phyloP scores from a whole-genome alignment of 164 flowering plant genomes.

The Magnolia sinica region DNA sequence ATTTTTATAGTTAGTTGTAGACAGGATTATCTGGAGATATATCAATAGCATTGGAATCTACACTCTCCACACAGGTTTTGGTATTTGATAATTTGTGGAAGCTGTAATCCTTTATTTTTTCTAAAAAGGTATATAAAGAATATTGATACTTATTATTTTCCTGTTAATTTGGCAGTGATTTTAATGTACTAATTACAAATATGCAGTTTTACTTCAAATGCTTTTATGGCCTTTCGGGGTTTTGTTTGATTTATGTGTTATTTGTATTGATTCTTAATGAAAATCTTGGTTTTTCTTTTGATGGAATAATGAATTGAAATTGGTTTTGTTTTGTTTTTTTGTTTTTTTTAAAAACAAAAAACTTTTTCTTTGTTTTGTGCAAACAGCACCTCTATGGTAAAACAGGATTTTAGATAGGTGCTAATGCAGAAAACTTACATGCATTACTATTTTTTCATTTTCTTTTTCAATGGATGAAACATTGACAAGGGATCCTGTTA shows the following conservation, averaged over 20 bases:
- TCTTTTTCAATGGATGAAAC: neutral
- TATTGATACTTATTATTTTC: too few species aligned
- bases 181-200: neutral
- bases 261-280: neutral
- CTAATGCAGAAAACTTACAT: too few species aligned
- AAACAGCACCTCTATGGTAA: too few species aligned
- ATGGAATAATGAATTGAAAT: slow-evolving; percentile 7
- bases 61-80: neutral
- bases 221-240: neutral
- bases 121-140: too few species aligned
- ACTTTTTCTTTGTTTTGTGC: too few species aligned
- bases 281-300: neutral
- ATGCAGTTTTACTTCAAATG: neutral
- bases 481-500: neutral
- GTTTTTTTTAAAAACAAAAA: neutral
- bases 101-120: neutral
- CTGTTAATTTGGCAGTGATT: neutral
- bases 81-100: neutral
- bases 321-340: slow-evolving; percentile 6
- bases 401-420: too few species aligned
- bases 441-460: too few species aligned
- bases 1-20: too few species aligned
- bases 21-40: neutral
- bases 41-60: neutral
- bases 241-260: neutral